phyloP scores from a whole-genome alignment of 2,329 filamentous ascomycete genomes.

The Aspergillus sp. region DNA sequence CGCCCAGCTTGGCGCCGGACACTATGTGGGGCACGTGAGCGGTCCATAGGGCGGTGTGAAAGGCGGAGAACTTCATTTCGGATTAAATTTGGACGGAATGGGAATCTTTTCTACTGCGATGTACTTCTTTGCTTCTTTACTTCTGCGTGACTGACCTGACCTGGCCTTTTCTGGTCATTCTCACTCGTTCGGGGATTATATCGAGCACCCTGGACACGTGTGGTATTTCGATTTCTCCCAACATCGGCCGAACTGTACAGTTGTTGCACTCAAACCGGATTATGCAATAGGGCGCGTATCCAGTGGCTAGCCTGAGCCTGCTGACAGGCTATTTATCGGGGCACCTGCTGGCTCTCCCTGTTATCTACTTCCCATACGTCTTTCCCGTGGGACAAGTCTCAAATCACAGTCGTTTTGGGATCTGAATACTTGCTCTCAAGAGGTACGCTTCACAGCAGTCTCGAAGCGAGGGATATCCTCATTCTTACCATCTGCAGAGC shows the following conservation, averaged over 20 bases:
- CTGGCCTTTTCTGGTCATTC: no score
- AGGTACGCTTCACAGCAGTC: background rate
- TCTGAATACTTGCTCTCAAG: background rate
- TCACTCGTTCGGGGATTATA: no score
- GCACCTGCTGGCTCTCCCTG: background rate
- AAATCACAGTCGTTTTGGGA: background rate
- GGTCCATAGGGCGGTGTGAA: slow-evolving; percentile 65
- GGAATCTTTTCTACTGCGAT: background rate
- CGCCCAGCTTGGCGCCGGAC: background rate
- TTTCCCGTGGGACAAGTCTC: background rate
- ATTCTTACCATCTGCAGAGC: background rate
- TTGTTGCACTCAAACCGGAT: background rate
- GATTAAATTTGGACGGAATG: slow-evolving; percentile 7
- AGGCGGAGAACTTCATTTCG: slow-evolving; percentile 45
- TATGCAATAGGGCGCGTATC: slow-evolving; percentile 2
- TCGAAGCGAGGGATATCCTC: background rate
- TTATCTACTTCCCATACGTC: background rate
- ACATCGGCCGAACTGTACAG: background rate
- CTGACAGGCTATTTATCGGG: background rate
- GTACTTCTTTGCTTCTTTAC: background rate
- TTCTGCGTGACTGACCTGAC: background rate
- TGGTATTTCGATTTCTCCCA: no score
- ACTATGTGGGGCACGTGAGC: slow-evolving; percentile 17
- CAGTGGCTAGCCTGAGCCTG: slow-evolving; percentile 1
- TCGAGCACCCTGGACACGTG: no score